These are phyloP conservation scores for Terfezia claveryi DNA, from an alignment of 495 filamentous ascomycete species.

Conservation along the genomic window DNA sequence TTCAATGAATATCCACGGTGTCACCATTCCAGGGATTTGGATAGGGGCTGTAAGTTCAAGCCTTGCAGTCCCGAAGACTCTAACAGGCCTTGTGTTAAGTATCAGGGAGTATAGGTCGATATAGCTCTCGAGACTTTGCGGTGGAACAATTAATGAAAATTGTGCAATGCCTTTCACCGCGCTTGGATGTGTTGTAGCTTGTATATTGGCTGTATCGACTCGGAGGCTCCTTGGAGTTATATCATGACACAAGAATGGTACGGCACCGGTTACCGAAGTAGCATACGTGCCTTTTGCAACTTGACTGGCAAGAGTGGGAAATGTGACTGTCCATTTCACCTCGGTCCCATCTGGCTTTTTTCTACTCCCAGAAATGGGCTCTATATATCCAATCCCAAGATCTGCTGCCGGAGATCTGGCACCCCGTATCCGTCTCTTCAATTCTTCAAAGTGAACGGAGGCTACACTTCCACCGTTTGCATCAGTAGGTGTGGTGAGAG, in stretches of 20 bases:
- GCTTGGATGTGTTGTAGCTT: constrained; percentile 23
- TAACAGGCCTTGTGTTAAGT: constrained; percentile 12
- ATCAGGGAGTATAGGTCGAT: constrained; percentile 15
- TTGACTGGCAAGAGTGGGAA: constrained; percentile 20
- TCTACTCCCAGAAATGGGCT: constrained; percentile 25
- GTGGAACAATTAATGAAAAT: constrained; percentile 21
- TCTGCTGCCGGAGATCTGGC: constrained; percentile 8
- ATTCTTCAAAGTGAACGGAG: constrained; percentile 6
- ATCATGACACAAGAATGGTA: constrained; percentile 38
- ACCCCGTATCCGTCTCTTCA: constrained; percentile 13
- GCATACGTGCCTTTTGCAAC: constrained; percentile 3
- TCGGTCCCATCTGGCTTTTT: constrained; percentile 25
- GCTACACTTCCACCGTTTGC: background rate
- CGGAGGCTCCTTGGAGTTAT: constrained; percentile 25
- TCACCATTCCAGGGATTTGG: constrained; percentile 4
- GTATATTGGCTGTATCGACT: constrained; percentile 21
- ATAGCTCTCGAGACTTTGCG: constrained; percentile 7
- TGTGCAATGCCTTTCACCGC: constrained; percentile 26
- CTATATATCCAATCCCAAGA: constrained; percentile 22
- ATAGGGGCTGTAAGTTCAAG: constrained; percentile 13
- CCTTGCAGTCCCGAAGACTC: constrained; percentile 12
- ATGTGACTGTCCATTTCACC: constrained; percentile 31
- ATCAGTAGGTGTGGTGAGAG: constrained; percentile 23
- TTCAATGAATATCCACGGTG: constrained; percentile 18
- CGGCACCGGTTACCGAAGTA: constrained; percentile 2